These are phyloP conservation scores for Hygrophorus russula DNA, from an alignment of 768 basidiomycete genomes.

Conservation along the genomic window DNA sequence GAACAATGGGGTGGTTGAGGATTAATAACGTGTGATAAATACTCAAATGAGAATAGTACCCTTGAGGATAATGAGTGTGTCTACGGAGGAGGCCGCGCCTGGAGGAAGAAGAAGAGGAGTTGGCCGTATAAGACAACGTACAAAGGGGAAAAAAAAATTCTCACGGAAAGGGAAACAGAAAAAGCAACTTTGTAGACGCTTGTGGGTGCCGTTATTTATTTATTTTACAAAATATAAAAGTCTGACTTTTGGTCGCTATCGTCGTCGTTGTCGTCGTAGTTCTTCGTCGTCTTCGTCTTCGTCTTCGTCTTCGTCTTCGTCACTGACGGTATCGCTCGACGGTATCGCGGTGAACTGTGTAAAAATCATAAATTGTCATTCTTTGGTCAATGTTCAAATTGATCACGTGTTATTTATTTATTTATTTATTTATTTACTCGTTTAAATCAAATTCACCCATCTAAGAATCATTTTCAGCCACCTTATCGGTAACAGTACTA, in stretches of 20 bases:
- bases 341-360: too few relatives aligned
- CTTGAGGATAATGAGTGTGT: conserved; percentile 46
- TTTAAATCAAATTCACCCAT: conserved; percentile 27
- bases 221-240: too few relatives aligned
- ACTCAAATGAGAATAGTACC: conserved; percentile 24
- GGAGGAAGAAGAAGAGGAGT: conserved; percentile 15
- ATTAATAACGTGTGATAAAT: conserved; percentile 1
- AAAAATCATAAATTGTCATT: too few relatives aligned
- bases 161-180: conserved; percentile 28
- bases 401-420: background rate
- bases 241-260: background rate
- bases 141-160: conserved; percentile 18
- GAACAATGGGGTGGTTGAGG: too few relatives aligned
- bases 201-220: conserved; percentile 50
- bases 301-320: background rate
- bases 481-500: background rate
- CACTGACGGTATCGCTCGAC: too few relatives aligned
- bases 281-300: background rate
- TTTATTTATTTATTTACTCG: too few relatives aligned
- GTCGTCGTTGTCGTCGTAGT: background rate
- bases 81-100: conserved; percentile 68
- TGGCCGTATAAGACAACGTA: conserved; percentile 8
- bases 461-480: conserved; percentile 11
- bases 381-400: conserved; percentile 46
- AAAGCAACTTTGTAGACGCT: conserved; percentile 30